Evolutionary conservation across 108 stramenopile genomes (phyloP).

Genomic region (Pseudonitzschia multiseries): DNA sequence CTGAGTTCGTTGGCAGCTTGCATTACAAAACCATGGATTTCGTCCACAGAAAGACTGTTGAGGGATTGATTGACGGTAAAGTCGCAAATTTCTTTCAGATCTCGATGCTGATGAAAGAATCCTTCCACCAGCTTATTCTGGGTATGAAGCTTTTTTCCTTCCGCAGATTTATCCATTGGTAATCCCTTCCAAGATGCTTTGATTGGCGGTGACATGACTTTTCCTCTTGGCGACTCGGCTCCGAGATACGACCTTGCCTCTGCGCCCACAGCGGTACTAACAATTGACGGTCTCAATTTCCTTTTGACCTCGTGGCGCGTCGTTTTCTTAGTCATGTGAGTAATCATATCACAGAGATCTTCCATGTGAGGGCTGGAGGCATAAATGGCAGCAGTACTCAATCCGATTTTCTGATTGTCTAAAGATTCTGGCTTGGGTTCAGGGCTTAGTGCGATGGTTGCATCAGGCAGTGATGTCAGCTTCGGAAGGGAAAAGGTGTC

Average conservation of each 20-base stretch:
- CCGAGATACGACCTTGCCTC: conserved; percentile 3
- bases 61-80: conserved; percentile 48
- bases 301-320: conserved; percentile 15
- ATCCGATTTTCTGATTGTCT: conserved; percentile 39
- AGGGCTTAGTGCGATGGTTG: background rate
- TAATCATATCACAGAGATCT: conserved; percentile 54
- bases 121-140: conserved; percentile 59
- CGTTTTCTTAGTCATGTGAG: conserved; percentile 17
- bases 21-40: background rate
- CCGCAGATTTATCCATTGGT: background rate
- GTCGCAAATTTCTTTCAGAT: conserved; percentile 64
- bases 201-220: background rate
- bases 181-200: background rate
- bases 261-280: conserved; percentile 26
- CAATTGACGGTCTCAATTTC: conserved; percentile 59
- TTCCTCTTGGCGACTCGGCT: conserved; percentile 12
- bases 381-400: conserved; percentile 41
- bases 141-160: background rate
- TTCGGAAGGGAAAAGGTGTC: conserved; percentile 46
- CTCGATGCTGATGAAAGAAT: conserved; percentile 83
- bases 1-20: conserved; percentile 9
- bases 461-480: conserved; percentile 34
- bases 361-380: conserved; percentile 54
- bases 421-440: conserved; percentile 4
- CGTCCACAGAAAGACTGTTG: conserved; percentile 31